Percentiles rank a stretch among this genome's conserved stretches.
Conservation (phyloP, 306 rosid genomes). For the Acmispon strigosus region DNA sequence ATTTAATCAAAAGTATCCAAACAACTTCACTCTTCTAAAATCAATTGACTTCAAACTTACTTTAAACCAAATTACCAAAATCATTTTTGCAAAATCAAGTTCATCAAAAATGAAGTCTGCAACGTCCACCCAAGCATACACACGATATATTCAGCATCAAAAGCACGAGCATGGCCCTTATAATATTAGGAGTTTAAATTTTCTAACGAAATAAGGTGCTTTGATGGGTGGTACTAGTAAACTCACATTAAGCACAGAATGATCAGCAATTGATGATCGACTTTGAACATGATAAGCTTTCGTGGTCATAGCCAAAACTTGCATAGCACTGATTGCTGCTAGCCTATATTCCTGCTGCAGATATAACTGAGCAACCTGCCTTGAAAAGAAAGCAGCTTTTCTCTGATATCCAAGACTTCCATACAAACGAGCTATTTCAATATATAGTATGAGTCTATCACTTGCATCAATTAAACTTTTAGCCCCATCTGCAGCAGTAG, state of each 20-base stretch:
- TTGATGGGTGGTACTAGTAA: slow-evolving; percentile 12
- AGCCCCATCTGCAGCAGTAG: slow-evolving; percentile 96
- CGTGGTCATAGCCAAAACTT: slow-evolving; percentile 95
- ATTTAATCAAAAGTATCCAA: not conserved
- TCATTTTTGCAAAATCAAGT: too few relatives aligned
- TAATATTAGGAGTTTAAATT: not conserved
- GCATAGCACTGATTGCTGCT: slow-evolving; percentile 99
- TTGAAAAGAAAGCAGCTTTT: slow-evolving; percentile 92
- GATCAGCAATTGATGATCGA: slow-evolving; percentile 54
- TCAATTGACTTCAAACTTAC: too few relatives aligned
- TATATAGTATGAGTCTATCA: slow-evolving; percentile 73
- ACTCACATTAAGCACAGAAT: slow-evolving; percentile 56
- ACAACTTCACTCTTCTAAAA: not conserved
- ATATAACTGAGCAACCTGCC: slow-evolving; percentile 97
- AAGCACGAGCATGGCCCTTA: not conserved
- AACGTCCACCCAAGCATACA: too few relatives aligned
- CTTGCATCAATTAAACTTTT: slow-evolving; percentile 93
- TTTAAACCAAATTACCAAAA: too few relatives aligned
- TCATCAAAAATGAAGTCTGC: too few relatives aligned
- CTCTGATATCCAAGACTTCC: slow-evolving; percentile 91
- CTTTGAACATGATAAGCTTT: slow-evolving; percentile 97
- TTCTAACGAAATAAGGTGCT: not conserved
- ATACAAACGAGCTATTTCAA: slow-evolving; percentile 96
- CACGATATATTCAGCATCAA: slow-evolving; percentile 4
- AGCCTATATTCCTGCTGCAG: slow-evolving; percentile 85